A percentile compares a stretch with the other conserved stretches of the same genome.
Evolutionary conservation across 1,284 basidiomycete species (phyloP).

Genomic region (Ceratobasidium sp.): DNA sequence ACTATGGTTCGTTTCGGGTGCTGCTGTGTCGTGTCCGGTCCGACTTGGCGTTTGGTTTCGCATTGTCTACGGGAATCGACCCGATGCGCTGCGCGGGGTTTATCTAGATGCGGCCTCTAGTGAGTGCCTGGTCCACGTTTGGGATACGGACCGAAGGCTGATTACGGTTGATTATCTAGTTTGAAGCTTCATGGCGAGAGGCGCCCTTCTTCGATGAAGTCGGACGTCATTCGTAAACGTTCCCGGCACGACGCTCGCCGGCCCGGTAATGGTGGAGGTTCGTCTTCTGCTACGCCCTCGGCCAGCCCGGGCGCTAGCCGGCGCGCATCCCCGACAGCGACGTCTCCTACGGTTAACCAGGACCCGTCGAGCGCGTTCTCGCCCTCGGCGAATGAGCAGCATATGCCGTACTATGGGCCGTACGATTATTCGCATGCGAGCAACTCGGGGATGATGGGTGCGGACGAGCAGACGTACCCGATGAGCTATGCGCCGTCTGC

Average conservation of each 20-base stretch:
- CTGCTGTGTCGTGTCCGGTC: neutral
- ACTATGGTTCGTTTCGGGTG: no score
- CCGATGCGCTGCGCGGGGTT: no score
- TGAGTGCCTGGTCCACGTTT: constrained; percentile 57
- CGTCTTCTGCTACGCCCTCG: constrained; percentile 69
- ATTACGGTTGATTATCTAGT: constrained; percentile 55
- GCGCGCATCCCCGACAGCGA: constrained; percentile 73
- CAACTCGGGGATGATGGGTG: constrained; percentile 41
- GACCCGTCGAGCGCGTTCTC: constrained; percentile 28
- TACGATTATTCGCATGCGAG: constrained; percentile 42
- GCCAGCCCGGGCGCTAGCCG: constrained; percentile 78
- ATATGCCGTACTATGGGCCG: constrained; percentile 49
- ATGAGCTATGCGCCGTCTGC: constrained; percentile 48
- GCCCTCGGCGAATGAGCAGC: constrained; percentile 46
- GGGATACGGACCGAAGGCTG: constrained; percentile 16
- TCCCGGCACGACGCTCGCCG: constrained; percentile 74
- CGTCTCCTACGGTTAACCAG: constrained; percentile 53
- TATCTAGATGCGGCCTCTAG: constrained; percentile 65
- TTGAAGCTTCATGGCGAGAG: constrained; percentile 85
- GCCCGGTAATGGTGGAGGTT: constrained; percentile 42
- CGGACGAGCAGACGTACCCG: constrained; percentile 44
- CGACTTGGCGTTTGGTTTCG: neutral
- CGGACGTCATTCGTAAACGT: constrained; percentile 84
- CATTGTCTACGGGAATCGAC: no score
- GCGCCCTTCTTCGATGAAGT: constrained; percentile 88